A percentile compares a stretch with the other conserved stretches of the same genome.
These are phyloP conservation scores for Suillus alpinus DNA, from an alignment of 768 basidiomycete genomes.

Conservation along the genomic window DNA sequence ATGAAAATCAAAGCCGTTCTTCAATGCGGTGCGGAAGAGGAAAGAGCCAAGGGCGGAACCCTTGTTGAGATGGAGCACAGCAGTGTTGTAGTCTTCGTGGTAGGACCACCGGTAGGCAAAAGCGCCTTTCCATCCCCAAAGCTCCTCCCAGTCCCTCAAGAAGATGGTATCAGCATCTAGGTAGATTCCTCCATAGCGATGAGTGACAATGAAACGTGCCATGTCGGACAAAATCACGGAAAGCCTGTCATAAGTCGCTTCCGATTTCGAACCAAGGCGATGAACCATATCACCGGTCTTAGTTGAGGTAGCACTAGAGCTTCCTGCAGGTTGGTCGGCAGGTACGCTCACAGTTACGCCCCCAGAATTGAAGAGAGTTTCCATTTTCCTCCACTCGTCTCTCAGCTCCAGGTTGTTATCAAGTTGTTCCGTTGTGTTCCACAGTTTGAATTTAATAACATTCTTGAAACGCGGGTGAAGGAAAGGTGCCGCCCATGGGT, in stretches of 20 bases:
- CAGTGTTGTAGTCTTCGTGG: slow-evolving; percentile 90
- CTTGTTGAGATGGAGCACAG: slow-evolving; percentile 85
- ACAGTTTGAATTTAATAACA: slow-evolving; percentile 87
- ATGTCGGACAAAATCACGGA: slow-evolving; percentile 94
- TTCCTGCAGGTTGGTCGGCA: slow-evolving; percentile 15
- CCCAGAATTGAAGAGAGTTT: slow-evolving; percentile 83
- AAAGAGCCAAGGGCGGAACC: slow-evolving; percentile 86
- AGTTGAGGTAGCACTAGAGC: slow-evolving; percentile 20
- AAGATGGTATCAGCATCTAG: slow-evolving; percentile 93
- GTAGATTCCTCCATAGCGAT: slow-evolving; percentile 92
- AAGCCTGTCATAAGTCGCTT: slow-evolving; percentile 68
- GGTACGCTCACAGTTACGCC: slow-evolving; percentile 70
- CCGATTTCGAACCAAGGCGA: slow-evolving; percentile 56
- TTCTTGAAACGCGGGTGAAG: slow-evolving; percentile 85
- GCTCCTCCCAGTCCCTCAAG: slow-evolving; percentile 93
- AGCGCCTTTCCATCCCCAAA: slow-evolving; percentile 93
- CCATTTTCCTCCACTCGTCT: slow-evolving; percentile 80
- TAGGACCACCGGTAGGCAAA: slow-evolving; percentile 97
- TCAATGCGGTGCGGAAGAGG: slow-evolving; percentile 87
- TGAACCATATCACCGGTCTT: slow-evolving; percentile 23
- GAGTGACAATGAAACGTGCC: slow-evolving; percentile 93
- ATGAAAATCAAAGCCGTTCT: slow-evolving; percentile 92
- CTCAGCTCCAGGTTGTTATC: slow-evolving; percentile 84
- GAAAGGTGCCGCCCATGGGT: slow-evolving; percentile 92
- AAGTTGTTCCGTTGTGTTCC: slow-evolving; percentile 96